Evolutionary conservation across 768 basidiomycete genomes (phyloP).

Genomic region (Leucosporidium yakuticum): DNA sequence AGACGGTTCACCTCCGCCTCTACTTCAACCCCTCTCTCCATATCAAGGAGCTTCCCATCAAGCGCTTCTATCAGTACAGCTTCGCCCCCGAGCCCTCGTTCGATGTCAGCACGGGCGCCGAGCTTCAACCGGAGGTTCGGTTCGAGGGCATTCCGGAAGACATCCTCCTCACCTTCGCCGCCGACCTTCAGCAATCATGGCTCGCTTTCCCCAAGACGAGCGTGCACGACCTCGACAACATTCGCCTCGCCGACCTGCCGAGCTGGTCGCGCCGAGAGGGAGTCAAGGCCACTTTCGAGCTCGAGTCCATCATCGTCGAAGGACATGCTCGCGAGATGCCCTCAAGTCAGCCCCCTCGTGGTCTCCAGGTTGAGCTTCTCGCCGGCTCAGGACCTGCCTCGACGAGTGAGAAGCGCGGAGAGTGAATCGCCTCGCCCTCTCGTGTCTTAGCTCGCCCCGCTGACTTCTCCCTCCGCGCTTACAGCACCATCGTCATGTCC

Average conservation of each 20-base stretch:
- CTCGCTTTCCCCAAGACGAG: slow-evolving; percentile 44
- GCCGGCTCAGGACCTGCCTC: slow-evolving; percentile 39
- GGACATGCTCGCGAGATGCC: slow-evolving; percentile 78
- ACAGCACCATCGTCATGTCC: slow-evolving; percentile 72
- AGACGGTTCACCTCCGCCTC: slow-evolving; percentile 56
- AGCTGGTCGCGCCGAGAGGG: slow-evolving; percentile 52
- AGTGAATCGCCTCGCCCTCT: not conserved
- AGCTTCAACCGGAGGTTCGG: slow-evolving; percentile 54
- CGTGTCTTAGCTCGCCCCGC: not conserved
- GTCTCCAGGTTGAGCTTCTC: slow-evolving; percentile 79
- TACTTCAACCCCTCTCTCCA: slow-evolving; percentile 63
- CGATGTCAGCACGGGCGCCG: slow-evolving; percentile 54
- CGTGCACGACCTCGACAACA: slow-evolving; percentile 39
- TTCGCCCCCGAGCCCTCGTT: slow-evolving; percentile 57
- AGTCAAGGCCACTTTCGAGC: slow-evolving; percentile 71
- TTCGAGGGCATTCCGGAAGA: slow-evolving; percentile 73
- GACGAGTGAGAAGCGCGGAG: not conserved
- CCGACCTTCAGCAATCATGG: slow-evolving; percentile 90
- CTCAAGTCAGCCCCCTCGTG: slow-evolving; percentile 69
- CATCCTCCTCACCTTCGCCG: slow-evolving; percentile 86
- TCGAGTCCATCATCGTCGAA: slow-evolving; percentile 87
- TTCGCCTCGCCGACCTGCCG: slow-evolving; percentile 64
- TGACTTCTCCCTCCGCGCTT: slow-evolving; percentile 40
- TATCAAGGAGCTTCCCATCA: slow-evolving; percentile 75
- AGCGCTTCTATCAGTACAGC: slow-evolving; percentile 84